Evolutionary conservation across 225 moss, liverwort and hornwort genomes (phyloP).

Genomic region (Physcomitrium patens): DNA sequence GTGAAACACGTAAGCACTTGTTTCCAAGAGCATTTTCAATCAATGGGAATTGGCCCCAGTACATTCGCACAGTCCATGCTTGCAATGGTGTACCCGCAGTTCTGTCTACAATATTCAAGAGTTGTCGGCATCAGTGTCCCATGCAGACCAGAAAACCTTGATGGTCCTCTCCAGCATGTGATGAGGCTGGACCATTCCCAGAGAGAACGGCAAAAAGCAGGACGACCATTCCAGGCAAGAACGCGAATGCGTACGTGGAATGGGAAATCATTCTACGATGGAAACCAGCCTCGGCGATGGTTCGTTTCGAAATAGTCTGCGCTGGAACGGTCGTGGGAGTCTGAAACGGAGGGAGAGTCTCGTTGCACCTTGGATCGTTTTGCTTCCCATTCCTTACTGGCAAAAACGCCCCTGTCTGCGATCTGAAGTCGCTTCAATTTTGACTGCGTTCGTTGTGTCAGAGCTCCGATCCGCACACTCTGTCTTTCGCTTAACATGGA

Average conservation of each 20-base stretch:
- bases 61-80: not conserved
- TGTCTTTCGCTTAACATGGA: not conserved
- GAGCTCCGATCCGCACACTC: slow-evolving; percentile 1
- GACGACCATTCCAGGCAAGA: too few species aligned
- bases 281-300: not conserved
- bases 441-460: slow-evolving; percentile 10
- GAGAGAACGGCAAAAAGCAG: too few species aligned
- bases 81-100: not conserved
- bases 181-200: too few species aligned
- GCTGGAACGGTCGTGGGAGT: slow-evolving; percentile 13
- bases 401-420: not conserved
- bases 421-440: not conserved
- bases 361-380: slow-evolving; percentile 14
- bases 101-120: not conserved
- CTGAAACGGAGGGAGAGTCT: not conserved
- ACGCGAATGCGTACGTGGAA: not conserved
- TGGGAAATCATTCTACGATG: not conserved
- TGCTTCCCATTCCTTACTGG: not conserved
- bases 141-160: too few species aligned
- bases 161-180: too few species aligned
- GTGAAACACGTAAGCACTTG: too few species aligned
- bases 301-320: slow-evolving; percentile 15
- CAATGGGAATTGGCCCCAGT: not conserved
- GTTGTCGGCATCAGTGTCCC: not conserved
- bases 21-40: too few species aligned